Base-by-base conservation (phyloP, 768 basidiomycete species). In the Auriscalpium microsporum region DNA sequence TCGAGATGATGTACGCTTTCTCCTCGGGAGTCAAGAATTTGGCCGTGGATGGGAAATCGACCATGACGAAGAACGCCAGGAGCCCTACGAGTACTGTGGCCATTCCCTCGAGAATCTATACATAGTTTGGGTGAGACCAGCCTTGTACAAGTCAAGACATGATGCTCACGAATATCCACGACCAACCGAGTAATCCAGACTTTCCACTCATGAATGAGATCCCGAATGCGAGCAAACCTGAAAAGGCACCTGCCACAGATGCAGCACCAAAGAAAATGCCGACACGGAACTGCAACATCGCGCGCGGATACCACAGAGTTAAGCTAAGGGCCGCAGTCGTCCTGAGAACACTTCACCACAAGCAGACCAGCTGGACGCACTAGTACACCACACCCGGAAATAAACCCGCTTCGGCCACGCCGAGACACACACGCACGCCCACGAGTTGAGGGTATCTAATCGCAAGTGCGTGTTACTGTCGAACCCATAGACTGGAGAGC, bases 341-440 rank as follows among this genome's bases (percentile, higher is more conserved):
- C 36, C 8, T 46, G 44, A 48, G 8, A 16, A 16, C 11, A 8
- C 38, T 42, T 8, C 45, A 23, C 37, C 10, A 13, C 14, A 33
- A 35, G 23, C 14, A 37, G 19, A n/a, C 9, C 8, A 45, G 6
- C 34, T 38, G 7, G 4, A 65, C 77, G 46, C 54, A 86, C 86
- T 85, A 88, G 70, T 86, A 90, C 0, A 79, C 77, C 10, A 87
- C 82, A 23, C 86, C 86, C 10, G 87, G 86, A 66, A 84, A 88
- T 10, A 87, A 64, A 3, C 87, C 85, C 5, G 84, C 82, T 68
- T 89, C 87, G 0, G 83, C 77, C 2, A 84, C 63, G 2, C 86
- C 87, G 0, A 87, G 77, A 56, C 76, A 78, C 8, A 81, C 67
- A 10, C 84, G 77, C 10, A 72, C 73, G 17, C 75, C 83, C 11